A percentile compares a stretch with the other conserved stretches of the same genome.
phyloP scores from a whole-genome alignment of 148 eudicot species.

The Vaccinium darrowii region DNA sequence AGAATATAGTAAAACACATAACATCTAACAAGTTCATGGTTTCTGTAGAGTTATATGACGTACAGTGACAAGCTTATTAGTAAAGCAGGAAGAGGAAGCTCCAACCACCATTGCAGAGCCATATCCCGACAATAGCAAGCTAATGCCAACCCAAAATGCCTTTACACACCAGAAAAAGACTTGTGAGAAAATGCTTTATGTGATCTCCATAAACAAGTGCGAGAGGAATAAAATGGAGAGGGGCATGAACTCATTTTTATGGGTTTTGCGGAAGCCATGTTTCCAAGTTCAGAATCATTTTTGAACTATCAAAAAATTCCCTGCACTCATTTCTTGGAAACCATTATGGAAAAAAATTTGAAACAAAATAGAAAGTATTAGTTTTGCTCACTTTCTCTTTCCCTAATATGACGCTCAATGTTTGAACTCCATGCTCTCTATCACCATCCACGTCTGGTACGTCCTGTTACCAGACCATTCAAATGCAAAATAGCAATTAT shows the following conservation, averaged over 20 bases:
- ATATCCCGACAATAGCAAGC: conserved; percentile 38
- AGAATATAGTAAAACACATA: neutral
- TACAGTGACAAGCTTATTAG: conserved; percentile 29
- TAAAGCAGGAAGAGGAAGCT: conserved; percentile 23
- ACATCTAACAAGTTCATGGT: neutral
- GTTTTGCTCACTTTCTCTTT: conserved; percentile 18
- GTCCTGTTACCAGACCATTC: conserved; percentile 13
- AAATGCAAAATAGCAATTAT: neutral
- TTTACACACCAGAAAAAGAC: neutral
- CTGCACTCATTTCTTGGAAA: neutral
- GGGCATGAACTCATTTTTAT: neutral
- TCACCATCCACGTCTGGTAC: conserved; percentile 29
- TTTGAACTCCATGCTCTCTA: conserved; percentile 19
- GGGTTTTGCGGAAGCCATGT: neutral
- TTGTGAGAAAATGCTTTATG: neutral
- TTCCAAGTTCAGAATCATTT: neutral
- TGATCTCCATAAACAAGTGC: neutral
- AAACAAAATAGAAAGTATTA: neutral
- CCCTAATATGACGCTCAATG: conserved; percentile 20
- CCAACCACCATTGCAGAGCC: conserved; percentile 37
- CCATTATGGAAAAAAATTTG: neutral
- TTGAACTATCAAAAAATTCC: no score
- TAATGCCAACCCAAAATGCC: conserved; percentile 46
- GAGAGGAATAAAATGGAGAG: neutral
- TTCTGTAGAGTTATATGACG: neutral